Evolutionary conservation across 805 yeast genomes (phyloP), one percentile per base, ranked within the genome.

Genomic region (Yamadazyma laniorum): DNA sequence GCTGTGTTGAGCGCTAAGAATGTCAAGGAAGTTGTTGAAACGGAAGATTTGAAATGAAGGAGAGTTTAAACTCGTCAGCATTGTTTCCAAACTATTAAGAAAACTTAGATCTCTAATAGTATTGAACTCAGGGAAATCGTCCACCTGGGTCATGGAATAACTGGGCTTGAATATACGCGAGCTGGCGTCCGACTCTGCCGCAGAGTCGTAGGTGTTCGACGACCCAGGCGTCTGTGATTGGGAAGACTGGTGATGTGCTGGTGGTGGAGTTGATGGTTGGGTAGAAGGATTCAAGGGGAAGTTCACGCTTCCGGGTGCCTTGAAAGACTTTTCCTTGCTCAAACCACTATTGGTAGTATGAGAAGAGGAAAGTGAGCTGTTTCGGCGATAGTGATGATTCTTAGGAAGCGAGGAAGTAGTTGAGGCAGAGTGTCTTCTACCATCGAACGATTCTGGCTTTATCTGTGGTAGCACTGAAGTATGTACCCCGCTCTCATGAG

Each of bases 11-110:
- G 52, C 62, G 14, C 52, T 33, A 7, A 67, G 27, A 7, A 58
- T 49, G 12, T 58, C 61, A 15, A 67, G 51, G 39, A 61, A 67
- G 29, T 49, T 53, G 34, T 56, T 52, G 39, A 49, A 68, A n/a
- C 67, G 39, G 37, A 57, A 51, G 1, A 52, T 39, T 35, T 61
- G 63, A 35, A 59, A 61, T 3, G 47, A 37, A 1, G 69, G 70
- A 5, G 60, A 47, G 11, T 44, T 41, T 12, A 67, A 48, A 12
- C 38, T 39, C 5, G 38, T 28, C 16, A 48, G 46, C 39, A 66
- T 45, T 2, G 49, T 33, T n/a, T 49, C 56, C 9, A 44, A 39
- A 2, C 56, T 34, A 39, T 67, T 67, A 18, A 64, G 45, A 4
- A 51, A 23, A 0, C 53, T 46, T 15, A 60, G 45, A 32, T 54